phyloP scores from a whole-genome alignment of 169 alveolate genomes.

The Plasmodium gallinaceum region DNA sequence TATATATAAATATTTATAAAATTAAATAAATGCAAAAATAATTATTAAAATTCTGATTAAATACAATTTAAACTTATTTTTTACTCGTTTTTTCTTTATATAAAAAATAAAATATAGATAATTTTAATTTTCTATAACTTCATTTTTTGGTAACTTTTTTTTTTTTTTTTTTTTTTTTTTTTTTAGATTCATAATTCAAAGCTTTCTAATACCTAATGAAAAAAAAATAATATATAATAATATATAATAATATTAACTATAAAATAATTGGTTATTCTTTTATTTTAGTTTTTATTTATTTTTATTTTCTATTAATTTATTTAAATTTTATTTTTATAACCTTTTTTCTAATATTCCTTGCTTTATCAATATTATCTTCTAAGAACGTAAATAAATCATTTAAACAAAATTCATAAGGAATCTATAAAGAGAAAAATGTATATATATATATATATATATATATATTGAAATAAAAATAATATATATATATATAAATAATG shows the following conservation, averaged over 20 bases:
- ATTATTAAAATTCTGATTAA: background rate
- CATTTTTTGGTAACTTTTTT: background rate
- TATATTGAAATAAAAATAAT: too few relatives aligned
- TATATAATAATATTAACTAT: constrained; percentile 1
- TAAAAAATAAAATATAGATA: background rate
- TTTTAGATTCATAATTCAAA: constrained; percentile 34
- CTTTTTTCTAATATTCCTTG: constrained; percentile 47
- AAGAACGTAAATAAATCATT: constrained; percentile 46
- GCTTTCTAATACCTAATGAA: constrained; percentile 25
- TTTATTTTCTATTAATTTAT: background rate
- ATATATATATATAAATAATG: background rate
- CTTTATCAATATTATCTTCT: constrained; percentile 45
- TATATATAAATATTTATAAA: constrained; percentile 12
- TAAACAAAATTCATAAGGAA: constrained; percentile 65
- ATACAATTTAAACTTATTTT: constrained; percentile 21
- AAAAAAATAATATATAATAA: background rate
- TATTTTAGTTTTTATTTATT: background rate
- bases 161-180: background rate
- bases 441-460: constrained; percentile 17
- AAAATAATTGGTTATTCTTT: background rate
- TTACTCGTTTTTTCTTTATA: background rate
- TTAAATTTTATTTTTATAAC: constrained; percentile 24
- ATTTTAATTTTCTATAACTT: constrained; percentile 3
- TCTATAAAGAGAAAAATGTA: constrained; percentile 14
- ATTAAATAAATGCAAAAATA: constrained; percentile 17